Conservation (phyloP, 1,139 yeast species). For the Magnusiomyces suaveolens region DNA sequence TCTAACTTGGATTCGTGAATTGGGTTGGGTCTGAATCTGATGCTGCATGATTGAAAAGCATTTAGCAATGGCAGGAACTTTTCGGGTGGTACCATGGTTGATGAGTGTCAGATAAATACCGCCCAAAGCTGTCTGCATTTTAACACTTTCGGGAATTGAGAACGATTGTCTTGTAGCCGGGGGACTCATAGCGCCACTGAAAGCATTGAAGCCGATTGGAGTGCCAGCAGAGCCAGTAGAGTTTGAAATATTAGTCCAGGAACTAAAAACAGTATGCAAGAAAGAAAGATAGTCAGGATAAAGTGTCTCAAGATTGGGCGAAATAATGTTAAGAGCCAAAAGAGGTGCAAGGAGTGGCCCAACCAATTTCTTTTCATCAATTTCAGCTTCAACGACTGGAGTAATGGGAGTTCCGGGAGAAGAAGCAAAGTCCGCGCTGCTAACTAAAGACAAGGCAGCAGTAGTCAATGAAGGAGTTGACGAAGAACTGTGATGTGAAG, state of each 20-base stretch:
- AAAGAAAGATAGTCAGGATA: conserved; percentile 4
- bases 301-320: neutral
- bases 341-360: neutral
- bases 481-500: neutral
- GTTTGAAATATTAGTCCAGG: conserved; percentile 1
- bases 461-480: neutral
- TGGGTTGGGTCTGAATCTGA: neutral
- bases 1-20: neutral
- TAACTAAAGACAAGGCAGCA: neutral
- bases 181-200: neutral
- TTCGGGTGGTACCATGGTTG: conserved; percentile 1
- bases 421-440: neutral
- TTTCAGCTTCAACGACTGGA: neutral
- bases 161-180: neutral
- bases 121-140: neutral
- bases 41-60: neutral
- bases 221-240: neutral
- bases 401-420: neutral
- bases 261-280: neutral
- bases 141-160: neutral
- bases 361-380: neutral
- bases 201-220: neutral
- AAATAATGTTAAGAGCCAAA: neutral
- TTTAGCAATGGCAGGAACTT: conserved; percentile 1
- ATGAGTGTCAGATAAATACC: conserved; percentile 3